Evolutionary conservation across 1,139 yeast genomes (phyloP), one percentile per base, ranked within the genome.

Genomic region (Suhomyces anneliseae): DNA sequence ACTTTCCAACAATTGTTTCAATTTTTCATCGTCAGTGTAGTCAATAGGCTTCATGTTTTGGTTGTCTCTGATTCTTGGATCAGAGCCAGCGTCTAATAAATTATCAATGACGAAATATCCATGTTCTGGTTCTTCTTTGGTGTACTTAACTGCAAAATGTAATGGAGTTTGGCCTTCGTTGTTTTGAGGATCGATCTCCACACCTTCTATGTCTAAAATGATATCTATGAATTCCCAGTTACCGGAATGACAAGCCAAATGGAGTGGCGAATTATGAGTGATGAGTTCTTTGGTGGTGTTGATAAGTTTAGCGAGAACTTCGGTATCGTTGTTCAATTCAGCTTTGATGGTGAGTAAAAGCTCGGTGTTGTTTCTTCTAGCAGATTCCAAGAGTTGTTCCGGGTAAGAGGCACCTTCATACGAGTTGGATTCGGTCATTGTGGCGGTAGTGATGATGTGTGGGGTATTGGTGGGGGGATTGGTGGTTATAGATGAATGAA

Each of bases 21-120:
- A 73, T 55, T 72, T 68, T 19, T 72, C 76, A 38, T 79, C 77
- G 43, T 81, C 79, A 10, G 83, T 85, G 53, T 90, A 73, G 57
- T 89, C 90, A 39, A 86, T 74, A 10, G 99, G 96, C 58, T 79
- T 85, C 59, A 85, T 79, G 29, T 86, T 84, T 50, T 61, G 64
- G 33, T 55, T 61, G 54, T 75, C 77, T 27, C 59, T 57, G 36
- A 72, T 65, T 46, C 76, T 56, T n/a, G 96, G 90, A 66, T 92
- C 95, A 1, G 96, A 85, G 2, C 98, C 99, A 34, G 96, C 97
- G 59, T 92, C 97, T 50, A 93, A 74, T 53, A 93, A 75, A 63
- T 87, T 87, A 59, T 90, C 96, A 8, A 84, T 76, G 40, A 93
- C 76, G 58, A 86, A 90, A 38, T 79, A 72, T 1, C 97, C 97